Conservation (phyloP, 2,329 filamentous ascomycete genomes). For the Aulographum hederae region DNA sequence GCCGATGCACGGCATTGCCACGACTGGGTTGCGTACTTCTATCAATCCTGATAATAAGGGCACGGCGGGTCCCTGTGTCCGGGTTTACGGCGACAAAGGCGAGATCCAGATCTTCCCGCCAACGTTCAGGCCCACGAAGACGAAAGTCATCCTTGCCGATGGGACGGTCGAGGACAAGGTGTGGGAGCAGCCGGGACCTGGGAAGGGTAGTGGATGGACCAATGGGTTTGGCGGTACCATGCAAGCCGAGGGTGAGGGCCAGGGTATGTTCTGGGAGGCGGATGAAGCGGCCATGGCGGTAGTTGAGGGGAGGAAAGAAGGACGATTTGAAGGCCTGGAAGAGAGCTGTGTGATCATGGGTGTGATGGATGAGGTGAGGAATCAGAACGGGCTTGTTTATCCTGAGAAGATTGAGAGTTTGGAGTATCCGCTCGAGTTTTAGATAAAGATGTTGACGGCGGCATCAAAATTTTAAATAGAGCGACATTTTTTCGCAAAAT, state of each 20-base stretch:
- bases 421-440: slow-evolving; percentile 28
- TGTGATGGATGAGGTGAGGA: slow-evolving; percentile 50
- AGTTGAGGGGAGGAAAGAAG: slow-evolving; percentile 60
- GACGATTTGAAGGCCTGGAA: slow-evolving; percentile 38
- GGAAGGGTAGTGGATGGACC: slow-evolving; percentile 26
- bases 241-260: slow-evolving; percentile 33
- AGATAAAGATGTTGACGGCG: too few species aligned
- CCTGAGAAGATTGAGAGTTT: slow-evolving; percentile 47
- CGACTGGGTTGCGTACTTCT: slow-evolving; percentile 43
- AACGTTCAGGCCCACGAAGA: slow-evolving; percentile 49
- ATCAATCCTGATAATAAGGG: slow-evolving; percentile 41
- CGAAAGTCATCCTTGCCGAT: slow-evolving; percentile 40
- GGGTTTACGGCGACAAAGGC: slow-evolving; percentile 63
- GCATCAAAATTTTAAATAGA: too few species aligned
- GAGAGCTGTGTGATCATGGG: slow-evolving; percentile 82
- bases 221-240: slow-evolving; percentile 25
- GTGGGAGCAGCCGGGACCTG: slow-evolving; percentile 27
- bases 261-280: slow-evolving; percentile 78
- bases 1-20: slow-evolving; percentile 36
- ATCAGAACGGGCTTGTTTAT: slow-evolving; percentile 42
- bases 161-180: slow-evolving; percentile 28
- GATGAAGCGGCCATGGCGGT: slow-evolving; percentile 62
- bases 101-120: slow-evolving; percentile 67
- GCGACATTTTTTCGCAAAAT: too few species aligned
- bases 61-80: slow-evolving; percentile 46